Evolutionary conservation across 352 stramenopile species (phyloP), one percentile per base, ranked within the genome.

Genomic region (Thalassiosira gravida): DNA sequence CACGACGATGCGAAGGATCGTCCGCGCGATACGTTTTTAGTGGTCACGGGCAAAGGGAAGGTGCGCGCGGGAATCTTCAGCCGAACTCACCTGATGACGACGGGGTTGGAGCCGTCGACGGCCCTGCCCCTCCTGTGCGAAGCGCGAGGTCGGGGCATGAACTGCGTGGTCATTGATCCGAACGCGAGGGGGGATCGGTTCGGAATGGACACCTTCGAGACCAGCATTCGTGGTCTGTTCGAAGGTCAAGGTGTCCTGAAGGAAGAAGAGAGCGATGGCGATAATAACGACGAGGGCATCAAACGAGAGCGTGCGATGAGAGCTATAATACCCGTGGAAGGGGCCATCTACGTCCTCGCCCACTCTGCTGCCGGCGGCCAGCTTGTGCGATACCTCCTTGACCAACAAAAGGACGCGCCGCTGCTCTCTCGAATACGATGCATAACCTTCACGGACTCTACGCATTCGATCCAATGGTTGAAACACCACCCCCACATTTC

Each of bases 391-490:
- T 90, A 84, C 65, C 65, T 91, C 1, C 57, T 92, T n/a, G 68
- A 85, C 20, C 27, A 76, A 29, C 25, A 69, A 62, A 14, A 59
- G 18, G 7, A 29, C 1, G 37, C 25, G 32, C 39, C 24, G n/a
- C 81, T 86, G 42, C 24, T 91, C 24, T 71, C 82, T 42, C 77
- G 83, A 37, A 86, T 92, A 49, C 74, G 74, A 8, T 79, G 75
- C 25, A 85, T 90, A 14, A 80, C 82, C 2, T 92, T 92, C 67
- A 92, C 87, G 20, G 87, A 92, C 53, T 91, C 85, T 16, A 92
- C 82, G 39, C 85, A 92, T 46, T 88, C 83, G 14, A 86, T 93
- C 35, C 88, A 92, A 77, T 93, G 88, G 88, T 24, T 77, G 1
- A 80, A 75, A 65, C 44, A 77, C 30, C 61, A 86, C 18, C 69